These are phyloP conservation scores for Ganoderma lucidum DNA, from an alignment of 1,284 basidiomycete species.

Conservation along the genomic window DNA sequence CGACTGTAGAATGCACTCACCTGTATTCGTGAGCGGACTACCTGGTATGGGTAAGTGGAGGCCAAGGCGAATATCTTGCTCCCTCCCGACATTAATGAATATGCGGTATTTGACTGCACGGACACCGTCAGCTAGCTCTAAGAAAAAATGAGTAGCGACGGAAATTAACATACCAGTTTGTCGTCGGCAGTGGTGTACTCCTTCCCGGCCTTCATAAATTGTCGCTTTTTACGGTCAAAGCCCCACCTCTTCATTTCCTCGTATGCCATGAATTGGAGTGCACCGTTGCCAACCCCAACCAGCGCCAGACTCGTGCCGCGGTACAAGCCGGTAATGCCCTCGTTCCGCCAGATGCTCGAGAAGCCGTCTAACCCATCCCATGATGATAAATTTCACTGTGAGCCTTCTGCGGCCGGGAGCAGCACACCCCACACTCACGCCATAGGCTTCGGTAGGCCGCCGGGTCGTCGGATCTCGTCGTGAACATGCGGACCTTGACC, in stretches of 20 bases:
- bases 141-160: background rate
- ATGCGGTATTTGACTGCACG: slow-evolving; percentile 86
- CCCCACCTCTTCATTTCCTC: slow-evolving; percentile 95
- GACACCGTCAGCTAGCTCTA: background rate
- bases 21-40: slow-evolving; percentile 94
- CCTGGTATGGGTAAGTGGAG: slow-evolving; percentile 97
- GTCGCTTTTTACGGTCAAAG: slow-evolving; percentile 76
- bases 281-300: slow-evolving; percentile 95
- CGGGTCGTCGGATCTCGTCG: slow-evolving; percentile 72
- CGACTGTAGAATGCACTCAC: slow-evolving; percentile 50
- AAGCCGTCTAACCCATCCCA: slow-evolving; percentile 73
- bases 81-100: slow-evolving; percentile 91
- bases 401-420: slow-evolving; percentile 40
- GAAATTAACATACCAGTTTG: slow-evolving; percentile 73
- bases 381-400: background rate
- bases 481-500: slow-evolving; percentile 98
- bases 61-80: slow-evolving; percentile 90
- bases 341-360: slow-evolving; percentile 68
- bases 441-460: slow-evolving; percentile 81
- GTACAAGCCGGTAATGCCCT: slow-evolving; percentile 87
- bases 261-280: slow-evolving; percentile 96
- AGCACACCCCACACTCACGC: slow-evolving; percentile 52
- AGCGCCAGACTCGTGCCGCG: slow-evolving; percentile 91
- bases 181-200: slow-evolving; percentile 78
- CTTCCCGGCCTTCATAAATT: slow-evolving; percentile 64